Base-by-base conservation (phyloP, 2,329 filamentous ascomycete species). In the Rhynchosporium agropyri region DNA sequence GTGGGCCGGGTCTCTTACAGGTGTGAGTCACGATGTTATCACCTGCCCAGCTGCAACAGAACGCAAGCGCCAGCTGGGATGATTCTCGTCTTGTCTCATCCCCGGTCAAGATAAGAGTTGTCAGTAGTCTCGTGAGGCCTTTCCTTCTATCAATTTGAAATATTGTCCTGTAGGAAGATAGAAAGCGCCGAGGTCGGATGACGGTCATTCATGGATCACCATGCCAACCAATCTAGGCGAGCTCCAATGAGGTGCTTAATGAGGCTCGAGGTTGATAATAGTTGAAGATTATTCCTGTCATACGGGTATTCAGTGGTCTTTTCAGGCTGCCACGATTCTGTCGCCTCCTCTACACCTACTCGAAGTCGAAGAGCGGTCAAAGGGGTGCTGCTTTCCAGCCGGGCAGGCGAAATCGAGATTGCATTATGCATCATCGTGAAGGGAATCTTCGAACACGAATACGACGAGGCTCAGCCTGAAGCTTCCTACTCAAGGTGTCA, bases 61-160 rank as follows among this genome's bases (percentile, higher is more conserved):
- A 40, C 50, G 33, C 51, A 28, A 54, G 51, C 51, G 51, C 51
- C 51, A 54, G 51, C 51, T 54, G 51, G 51, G n/a, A 40, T 40
- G 15, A 26, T 10, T 33, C 28, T 33, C 12, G 29, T 51, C 48
- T 33, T 13, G 50, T 53, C 50, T 53, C 50, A 38, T 26, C 31
- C 20, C 26, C 9, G 36, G 3, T n/a, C 8, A 4, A 4, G 33
- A 40, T 9, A 28, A 54, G 51, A 54, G 51, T 42, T n/a, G 51
- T n/a, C 51, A 54, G 20, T 54, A 20, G 51, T 36, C n/a, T 40
- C 29, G 33, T 43, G 53, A 4, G 53, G n/a, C 36, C 20, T 20
- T 20, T 20, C 20, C 20, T 20, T 20, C 20, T 20, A 20, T 20
- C 20, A 20, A 20, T 20, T 20, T 20, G 20, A 20, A 20, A 20